Percentiles rank a stretch among this genome's conserved stretches.
These are phyloP conservation scores for Thelonectria blattea DNA, from an alignment of 2,329 filamentous ascomycete species.

Conservation along the genomic window DNA sequence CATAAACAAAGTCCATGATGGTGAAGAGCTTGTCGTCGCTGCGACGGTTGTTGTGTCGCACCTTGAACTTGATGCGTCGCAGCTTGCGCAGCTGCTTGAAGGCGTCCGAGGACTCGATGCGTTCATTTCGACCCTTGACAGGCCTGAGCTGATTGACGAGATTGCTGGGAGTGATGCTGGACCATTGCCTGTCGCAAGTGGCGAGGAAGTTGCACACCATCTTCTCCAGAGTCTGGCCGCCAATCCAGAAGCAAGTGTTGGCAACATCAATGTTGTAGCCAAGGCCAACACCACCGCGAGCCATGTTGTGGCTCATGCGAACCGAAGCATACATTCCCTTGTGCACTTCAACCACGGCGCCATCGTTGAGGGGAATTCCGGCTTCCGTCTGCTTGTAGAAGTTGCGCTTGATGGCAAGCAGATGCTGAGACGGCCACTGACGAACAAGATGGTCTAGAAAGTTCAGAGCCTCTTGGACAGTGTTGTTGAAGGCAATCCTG, in stretches of 20 bases:
- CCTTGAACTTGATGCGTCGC: constrained; percentile 60
- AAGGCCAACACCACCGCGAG: constrained; percentile 64
- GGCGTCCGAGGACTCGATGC: constrained; percentile 51
- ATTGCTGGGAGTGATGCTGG: constrained; percentile 32
- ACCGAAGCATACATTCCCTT: constrained; percentile 92
- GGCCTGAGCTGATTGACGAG: constrained; percentile 46
- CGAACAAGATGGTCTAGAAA: constrained; percentile 92
- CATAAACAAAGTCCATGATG: constrained; percentile 58
- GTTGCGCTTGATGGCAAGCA: constrained; percentile 77
- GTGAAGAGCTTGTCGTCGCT: constrained; percentile 56
- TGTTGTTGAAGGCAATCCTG: constrained; percentile 64
- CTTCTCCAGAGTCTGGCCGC: constrained; percentile 46
- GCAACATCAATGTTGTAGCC: constrained; percentile 90
- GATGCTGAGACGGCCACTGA: constrained; percentile 71
- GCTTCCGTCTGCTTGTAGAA: constrained; percentile 71
- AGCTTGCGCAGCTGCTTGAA: constrained; percentile 63
- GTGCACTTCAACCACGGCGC: constrained; percentile 71
- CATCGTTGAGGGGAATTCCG: constrained; percentile 61
- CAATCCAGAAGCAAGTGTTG: constrained; percentile 86
- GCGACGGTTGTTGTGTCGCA: constrained; percentile 56
- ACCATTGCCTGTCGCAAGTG: constrained; percentile 40
- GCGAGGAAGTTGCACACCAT: constrained; percentile 45
- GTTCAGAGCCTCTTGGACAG: constrained; percentile 80
- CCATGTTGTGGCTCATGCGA: constrained; percentile 66
- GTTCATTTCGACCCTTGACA: constrained; percentile 32